Conservation (phyloP, 345 rosid genomes). For the Euphorbia peplus region DNA sequence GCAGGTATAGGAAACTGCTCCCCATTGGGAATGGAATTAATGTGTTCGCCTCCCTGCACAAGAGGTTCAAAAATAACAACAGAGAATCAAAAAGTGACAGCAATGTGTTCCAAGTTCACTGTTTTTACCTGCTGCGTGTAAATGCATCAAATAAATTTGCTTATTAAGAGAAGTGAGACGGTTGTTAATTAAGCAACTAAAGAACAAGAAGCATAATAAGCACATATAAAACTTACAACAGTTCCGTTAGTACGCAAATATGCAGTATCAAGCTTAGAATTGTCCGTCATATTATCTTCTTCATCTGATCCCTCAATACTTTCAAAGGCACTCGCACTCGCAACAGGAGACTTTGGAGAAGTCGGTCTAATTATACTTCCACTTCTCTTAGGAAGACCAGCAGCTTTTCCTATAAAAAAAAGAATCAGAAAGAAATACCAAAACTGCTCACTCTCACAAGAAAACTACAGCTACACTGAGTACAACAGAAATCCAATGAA, state of each 20-base stretch:
- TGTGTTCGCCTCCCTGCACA: constrained; percentile 42
- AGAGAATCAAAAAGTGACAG: background rate
- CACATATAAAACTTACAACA: constrained; percentile 57
- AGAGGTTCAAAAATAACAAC: constrained; percentile 6
- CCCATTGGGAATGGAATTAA: constrained; percentile 44
- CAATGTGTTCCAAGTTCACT: background rate
- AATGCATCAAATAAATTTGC: background rate
- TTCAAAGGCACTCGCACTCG: constrained; percentile 92
- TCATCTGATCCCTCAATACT: constrained; percentile 92
- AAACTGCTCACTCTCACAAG: background rate
- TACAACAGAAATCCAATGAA: background rate
- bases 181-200: background rate
- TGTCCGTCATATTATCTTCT: constrained; percentile 71
- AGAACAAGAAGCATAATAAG: constrained; percentile 1
- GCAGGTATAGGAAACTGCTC: constrained; percentile 60
- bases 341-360: constrained; percentile 93
- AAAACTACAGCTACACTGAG: background rate
- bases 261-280: constrained; percentile 50
- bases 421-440: constrained; percentile 3
- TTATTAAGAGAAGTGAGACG: background rate
- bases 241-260: constrained; percentile 68
- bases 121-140: background rate
- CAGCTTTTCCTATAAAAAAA: constrained; percentile 54
- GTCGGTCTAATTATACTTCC: constrained; percentile 66
- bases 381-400: constrained; percentile 56